These are phyloP conservation scores for Corchorus capsularis DNA, from an alignment of 345 rosid genomes.

Conservation along the genomic window DNA sequence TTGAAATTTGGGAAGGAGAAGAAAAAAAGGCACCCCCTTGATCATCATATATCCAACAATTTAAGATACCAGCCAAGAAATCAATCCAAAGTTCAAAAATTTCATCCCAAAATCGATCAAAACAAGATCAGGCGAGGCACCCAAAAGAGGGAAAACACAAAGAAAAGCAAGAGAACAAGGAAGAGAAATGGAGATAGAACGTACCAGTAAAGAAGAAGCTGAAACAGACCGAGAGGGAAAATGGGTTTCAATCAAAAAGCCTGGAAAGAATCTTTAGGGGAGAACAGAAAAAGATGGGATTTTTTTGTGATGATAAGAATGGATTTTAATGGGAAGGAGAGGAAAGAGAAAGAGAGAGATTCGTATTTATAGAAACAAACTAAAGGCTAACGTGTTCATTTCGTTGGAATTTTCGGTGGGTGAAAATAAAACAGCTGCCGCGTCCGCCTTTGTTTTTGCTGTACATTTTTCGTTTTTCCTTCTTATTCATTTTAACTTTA, in stretches of 20 bases:
- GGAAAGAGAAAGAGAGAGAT: not conserved
- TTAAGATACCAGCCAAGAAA: slow-evolving; percentile 1
- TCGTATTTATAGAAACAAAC: not conserved
- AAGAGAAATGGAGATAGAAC: slow-evolving; percentile 1
- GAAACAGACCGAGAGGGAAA: not conserved
- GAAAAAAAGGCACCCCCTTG: not conserved
- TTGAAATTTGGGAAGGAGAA: not conserved
- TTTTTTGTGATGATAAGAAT: not conserved
- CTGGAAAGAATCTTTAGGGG: not conserved
- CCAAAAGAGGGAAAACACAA: not conserved
- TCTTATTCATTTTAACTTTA: not conserved
- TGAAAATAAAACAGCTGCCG: not conserved
- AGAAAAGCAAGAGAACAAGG: not conserved
- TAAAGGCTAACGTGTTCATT: not conserved
- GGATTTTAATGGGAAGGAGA: not conserved
- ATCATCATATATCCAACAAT: not conserved
- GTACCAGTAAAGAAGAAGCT: slow-evolving; percentile 6
- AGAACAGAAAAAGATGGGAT: not conserved
- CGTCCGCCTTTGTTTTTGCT: not conserved
- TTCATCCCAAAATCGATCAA: not conserved
- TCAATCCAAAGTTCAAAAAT: not conserved
- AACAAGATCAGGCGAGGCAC: not conserved
- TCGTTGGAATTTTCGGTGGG: slow-evolving; percentile 5
- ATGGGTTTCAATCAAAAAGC: not conserved
- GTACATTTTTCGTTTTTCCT: not conserved